Conservation (phyloP, 352 stramenopile species). For the Nothophytophthora sp. region DNA sequence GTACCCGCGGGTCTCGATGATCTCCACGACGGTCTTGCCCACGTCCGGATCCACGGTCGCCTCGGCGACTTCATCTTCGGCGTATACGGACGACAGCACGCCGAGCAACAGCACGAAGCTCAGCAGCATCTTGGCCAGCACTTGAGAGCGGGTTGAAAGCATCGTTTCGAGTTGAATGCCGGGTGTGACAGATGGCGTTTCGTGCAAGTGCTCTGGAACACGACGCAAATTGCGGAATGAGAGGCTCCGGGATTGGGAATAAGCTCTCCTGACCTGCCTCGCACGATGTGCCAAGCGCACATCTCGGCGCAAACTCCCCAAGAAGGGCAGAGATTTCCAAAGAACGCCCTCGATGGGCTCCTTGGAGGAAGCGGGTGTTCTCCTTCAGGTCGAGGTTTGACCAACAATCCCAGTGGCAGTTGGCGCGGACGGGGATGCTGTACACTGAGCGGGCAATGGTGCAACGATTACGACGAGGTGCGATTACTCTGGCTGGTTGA, state of each 20-base stretch:
- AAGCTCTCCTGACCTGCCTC: no score
- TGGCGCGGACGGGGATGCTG: no score
- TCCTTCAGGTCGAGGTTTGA: no score
- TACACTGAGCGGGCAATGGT: slow-evolving; percentile 1
- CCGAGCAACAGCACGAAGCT: slow-evolving; percentile 11
- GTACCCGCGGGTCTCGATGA: slow-evolving; percentile 35
- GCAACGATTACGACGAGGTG: slow-evolving; percentile 10
- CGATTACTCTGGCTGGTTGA: slow-evolving; percentile 1
- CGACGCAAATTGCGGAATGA: slow-evolving; percentile 14
- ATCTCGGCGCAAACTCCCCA: no score
- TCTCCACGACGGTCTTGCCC: slow-evolving; percentile 22
- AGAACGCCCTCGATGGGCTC: no score
- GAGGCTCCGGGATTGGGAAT: background rate
- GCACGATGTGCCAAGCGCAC: no score
- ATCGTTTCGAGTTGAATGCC: background rate
- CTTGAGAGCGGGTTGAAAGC: background rate
- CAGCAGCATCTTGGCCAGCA: background rate
- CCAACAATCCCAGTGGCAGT: no score
- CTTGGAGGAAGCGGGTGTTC: no score
- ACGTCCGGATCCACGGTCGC: slow-evolving; percentile 25
- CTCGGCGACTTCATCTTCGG: slow-evolving; percentile 13
- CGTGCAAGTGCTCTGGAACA: background rate
- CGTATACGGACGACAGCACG: slow-evolving; percentile 4
- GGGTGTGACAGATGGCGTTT: background rate
- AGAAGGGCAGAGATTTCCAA: no score